Conservation (phyloP, 2,329 filamentous ascomycete species). For the Monilinia aucupariae region DNA sequence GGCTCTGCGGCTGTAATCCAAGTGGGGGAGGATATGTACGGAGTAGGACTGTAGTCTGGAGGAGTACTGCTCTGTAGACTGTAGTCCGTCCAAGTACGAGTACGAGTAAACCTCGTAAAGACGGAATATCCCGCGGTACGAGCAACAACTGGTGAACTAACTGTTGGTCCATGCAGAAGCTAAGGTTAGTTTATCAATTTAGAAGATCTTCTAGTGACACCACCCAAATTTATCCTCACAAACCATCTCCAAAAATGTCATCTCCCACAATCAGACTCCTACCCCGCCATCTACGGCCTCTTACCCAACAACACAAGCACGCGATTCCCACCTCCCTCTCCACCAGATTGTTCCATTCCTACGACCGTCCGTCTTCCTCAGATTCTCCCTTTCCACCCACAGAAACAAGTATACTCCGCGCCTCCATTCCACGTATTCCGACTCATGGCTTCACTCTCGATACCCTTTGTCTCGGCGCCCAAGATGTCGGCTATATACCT, state of each 20-base stretch:
- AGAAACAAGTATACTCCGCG: slow-evolving; percentile 72
- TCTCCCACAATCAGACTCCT: not conserved
- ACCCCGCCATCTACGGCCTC: slow-evolving; percentile 12
- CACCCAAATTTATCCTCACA: slow-evolving; percentile 16
- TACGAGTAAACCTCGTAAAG: not conserved
- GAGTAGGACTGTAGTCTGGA: too few relatives aligned
- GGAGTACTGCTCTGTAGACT: too few relatives aligned
- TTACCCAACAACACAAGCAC: not conserved
- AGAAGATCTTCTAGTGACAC: slow-evolving; percentile 10
- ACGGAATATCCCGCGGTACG: slow-evolving; percentile 9
- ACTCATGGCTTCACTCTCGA: slow-evolving; percentile 73
- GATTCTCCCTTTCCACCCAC: slow-evolving; percentile 56
- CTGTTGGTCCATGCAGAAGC: slow-evolving; percentile 11
- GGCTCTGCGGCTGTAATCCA: not conserved
- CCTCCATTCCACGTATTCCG: slow-evolving; percentile 75
- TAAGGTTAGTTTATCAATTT: not conserved
- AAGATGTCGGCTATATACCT: slow-evolving; percentile 79
- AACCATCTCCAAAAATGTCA: slow-evolving; percentile 14
- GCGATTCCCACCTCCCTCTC: not conserved
- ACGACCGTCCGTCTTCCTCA: slow-evolving; percentile 60
- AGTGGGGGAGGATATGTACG: not conserved
- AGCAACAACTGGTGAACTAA: not conserved
- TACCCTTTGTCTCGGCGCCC: slow-evolving; percentile 70
- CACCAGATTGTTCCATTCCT: slow-evolving; percentile 56
- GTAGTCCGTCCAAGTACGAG: not conserved